Evolutionary conservation across 192 early-diverging fungal species (phyloP).

Genomic region (Linderina pennispora): DNA sequence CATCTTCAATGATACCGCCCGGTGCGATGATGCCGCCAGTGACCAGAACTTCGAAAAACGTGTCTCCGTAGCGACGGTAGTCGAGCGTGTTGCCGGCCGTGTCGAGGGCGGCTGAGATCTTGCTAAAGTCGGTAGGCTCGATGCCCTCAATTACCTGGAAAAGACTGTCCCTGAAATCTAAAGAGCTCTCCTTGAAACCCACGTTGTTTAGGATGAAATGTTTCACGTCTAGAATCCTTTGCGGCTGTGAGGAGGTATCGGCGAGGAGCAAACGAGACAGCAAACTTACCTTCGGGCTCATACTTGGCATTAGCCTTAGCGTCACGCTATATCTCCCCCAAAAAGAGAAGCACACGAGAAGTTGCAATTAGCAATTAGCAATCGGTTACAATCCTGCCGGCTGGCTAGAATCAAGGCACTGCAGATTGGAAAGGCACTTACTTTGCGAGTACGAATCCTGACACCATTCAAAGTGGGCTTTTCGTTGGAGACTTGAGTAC

Average conservation of each 20-base stretch:
- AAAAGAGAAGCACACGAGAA: not conserved
- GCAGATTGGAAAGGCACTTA: too few species aligned
- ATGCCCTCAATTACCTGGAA: slow-evolving; percentile 48
- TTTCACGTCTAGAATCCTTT: too few species aligned
- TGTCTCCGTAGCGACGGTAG: slow-evolving; percentile 92
- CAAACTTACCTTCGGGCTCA: slow-evolving; percentile 54
- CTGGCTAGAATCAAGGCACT: too few species aligned
- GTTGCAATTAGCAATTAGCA: too few species aligned
- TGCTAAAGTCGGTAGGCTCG: slow-evolving; percentile 58
- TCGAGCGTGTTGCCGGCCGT: slow-evolving; percentile 79
- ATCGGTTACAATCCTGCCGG: too few species aligned
- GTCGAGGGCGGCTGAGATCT: slow-evolving; percentile 72
- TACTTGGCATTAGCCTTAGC: slow-evolving; percentile 66
- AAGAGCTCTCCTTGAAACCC: too few species aligned
- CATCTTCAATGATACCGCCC: slow-evolving; percentile 42
- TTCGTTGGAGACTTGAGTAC: slow-evolving; percentile 41
- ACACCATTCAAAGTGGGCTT: slow-evolving; percentile 50
- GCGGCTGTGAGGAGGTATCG: too few species aligned
- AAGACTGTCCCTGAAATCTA: slow-evolving; percentile 30
- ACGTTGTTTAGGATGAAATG: too few species aligned
- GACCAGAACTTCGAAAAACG: slow-evolving; percentile 90
- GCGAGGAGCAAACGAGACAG: too few species aligned
- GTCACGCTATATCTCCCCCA: slow-evolving; percentile 46
- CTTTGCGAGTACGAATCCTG: slow-evolving; percentile 43
- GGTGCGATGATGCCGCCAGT: slow-evolving; percentile 79